Evolutionary conservation across 768 basidiomycete species (phyloP), one percentile per base, ranked within the genome.

Genomic region (Tricholoma matsutake): DNA sequence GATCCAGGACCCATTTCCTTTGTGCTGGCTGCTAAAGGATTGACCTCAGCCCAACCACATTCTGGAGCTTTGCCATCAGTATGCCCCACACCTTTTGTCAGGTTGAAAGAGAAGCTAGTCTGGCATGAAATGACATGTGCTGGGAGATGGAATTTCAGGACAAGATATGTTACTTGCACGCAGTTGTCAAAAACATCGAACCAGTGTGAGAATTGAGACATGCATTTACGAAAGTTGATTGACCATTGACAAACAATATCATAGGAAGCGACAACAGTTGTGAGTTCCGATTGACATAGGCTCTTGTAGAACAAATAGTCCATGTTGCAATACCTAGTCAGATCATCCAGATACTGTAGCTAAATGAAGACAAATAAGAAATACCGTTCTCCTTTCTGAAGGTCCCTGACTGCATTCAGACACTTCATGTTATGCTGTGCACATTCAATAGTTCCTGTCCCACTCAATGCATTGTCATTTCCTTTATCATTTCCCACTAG

Each of bases 11-110:
- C 22, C 22, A 52, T 52, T n/a, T 52, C 51, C 31, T 32, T 52
- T 9, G 22, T 52, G 31, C 51, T 52, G 25, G 51, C 41, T 8
- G 75, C 68, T 0, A n/a, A 69, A 0, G 59, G 63, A 56, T 76
- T 74, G 25, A 70, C 65, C 16, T 64, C 35, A 0, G 72, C 61
- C 75, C 75, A 78, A 0, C 64, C 66, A 4, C 70, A 56, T 61
- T 78, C 75, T 7, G 70, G 61, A 1, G 66, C 72, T 54, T 78
- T 75, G 0, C 76, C 76, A 63, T 77, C 74, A 0, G 73, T 75
- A 35, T 68, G 63, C 0, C 67, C 76, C 25, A 68, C 68, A 16
- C 71, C 66, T 25, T 25, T 25, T 25, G 22, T 25, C 35, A 62
- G 64, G 35, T 67, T 70, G 41, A 72, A 67, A 2, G 66, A 68